Evolutionary conservation across 1,284 basidiomycete genomes (phyloP).

Genomic region (Moesziomyces parantarcticus): DNA sequence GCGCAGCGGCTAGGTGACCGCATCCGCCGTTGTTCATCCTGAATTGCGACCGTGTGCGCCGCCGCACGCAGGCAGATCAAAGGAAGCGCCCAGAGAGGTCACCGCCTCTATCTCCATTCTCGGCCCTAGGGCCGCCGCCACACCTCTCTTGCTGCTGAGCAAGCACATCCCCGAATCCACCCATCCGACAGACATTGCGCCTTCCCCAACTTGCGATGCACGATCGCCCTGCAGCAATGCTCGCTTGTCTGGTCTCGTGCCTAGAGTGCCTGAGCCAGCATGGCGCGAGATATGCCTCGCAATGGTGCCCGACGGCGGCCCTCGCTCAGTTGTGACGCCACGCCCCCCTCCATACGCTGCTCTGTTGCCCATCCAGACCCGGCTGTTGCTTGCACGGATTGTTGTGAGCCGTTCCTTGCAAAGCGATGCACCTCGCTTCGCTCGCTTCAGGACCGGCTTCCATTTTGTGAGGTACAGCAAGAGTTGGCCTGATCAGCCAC

Average conservation of each 20-base stretch:
- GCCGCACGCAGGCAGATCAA: too few species aligned
- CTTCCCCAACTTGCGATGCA: neutral
- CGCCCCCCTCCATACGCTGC: neutral
- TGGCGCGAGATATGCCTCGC: too few species aligned
- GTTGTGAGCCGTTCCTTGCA: conserved; percentile 11
- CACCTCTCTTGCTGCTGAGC: neutral
- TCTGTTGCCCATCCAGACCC: too few species aligned
- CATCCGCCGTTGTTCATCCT: too few species aligned
- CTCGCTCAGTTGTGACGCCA: too few species aligned
- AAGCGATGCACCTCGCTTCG: conserved; percentile 35
- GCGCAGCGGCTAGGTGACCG: too few species aligned
- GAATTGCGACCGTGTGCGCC: too few species aligned
- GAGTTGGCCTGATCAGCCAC: neutral
- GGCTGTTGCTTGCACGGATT: neutral
- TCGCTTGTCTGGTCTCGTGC: too few species aligned
- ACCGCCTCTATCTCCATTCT: neutral
- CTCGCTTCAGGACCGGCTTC: conserved; percentile 35
- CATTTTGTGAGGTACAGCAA: conserved; percentile 24
- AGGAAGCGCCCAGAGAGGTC: neutral
- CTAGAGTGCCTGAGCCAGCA: too few species aligned
- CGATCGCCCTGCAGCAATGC: neutral
- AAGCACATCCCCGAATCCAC: neutral
- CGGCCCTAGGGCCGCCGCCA: conserved; percentile 1
- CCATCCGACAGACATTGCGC: neutral
- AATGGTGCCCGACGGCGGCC: too few species aligned